phyloP scores from a whole-genome alignment of 192 early-diverging fungal genomes.

The Haplosporangium gracile region DNA sequence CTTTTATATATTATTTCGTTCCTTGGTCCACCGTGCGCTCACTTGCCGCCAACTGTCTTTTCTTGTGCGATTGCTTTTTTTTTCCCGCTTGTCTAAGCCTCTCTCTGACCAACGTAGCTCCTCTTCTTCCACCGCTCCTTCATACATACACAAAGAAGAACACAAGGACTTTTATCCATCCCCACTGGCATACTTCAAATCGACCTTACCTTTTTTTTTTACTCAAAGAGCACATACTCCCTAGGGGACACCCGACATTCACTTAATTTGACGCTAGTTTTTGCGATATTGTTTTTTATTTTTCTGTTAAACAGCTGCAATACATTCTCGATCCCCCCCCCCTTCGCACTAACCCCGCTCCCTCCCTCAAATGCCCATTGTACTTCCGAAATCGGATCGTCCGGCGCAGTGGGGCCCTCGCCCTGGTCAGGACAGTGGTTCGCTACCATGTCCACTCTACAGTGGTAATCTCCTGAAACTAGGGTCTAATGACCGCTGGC shows the following conservation, averaged over 20 bases:
- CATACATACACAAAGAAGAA: neutral
- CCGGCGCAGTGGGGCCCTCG: neutral
- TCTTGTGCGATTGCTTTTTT: neutral
- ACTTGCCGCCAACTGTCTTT: neutral
- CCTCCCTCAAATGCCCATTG: neutral
- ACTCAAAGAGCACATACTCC: too few species aligned
- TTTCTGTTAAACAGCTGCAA: too few species aligned
- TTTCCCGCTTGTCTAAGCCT: neutral
- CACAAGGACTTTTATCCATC: too few species aligned
- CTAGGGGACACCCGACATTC: too few species aligned
- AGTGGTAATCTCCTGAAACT: constrained; percentile 41
- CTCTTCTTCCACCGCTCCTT: neutral
- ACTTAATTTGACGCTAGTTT: too few species aligned
- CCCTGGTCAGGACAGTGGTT: constrained; percentile 1
- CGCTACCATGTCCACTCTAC: constrained; percentile 24
- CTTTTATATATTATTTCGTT: neutral
- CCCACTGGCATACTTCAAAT: too few species aligned
- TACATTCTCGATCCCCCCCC: neutral
- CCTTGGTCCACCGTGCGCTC: neutral
- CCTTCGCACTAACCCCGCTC: neutral
- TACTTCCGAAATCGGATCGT: neutral
- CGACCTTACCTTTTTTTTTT: too few species aligned
- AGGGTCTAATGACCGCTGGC: constrained; percentile 38
- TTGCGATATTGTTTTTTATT: too few species aligned
- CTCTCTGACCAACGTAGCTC: neutral